A percentile compares a stretch with the other conserved stretches of the same genome.
Evolutionary conservation across 2,329 filamentous ascomycete species (phyloP).

Genomic region (Thyridium curvatum): DNA sequence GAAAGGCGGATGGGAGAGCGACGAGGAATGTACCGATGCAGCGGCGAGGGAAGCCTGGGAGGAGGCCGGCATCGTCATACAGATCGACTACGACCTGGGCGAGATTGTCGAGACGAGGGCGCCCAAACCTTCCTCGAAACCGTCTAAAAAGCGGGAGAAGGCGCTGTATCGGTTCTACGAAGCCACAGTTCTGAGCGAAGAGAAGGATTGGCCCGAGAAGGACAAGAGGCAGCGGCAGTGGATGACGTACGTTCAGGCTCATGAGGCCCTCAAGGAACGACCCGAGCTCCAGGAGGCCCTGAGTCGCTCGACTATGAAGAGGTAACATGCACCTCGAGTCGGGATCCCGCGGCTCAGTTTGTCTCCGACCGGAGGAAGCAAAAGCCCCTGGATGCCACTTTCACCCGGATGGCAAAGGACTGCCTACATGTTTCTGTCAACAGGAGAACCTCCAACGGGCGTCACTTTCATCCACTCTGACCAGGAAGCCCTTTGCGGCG

Average conservation of each 20-base stretch:
- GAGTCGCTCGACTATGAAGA: slow-evolving; percentile 68
- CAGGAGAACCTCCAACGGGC: too few relatives aligned
- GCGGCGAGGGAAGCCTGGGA: slow-evolving; percentile 94
- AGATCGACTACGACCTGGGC: slow-evolving; percentile 78
- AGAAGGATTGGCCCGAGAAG: slow-evolving; percentile 86
- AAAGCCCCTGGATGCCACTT: too few relatives aligned
- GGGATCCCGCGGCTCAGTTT: too few relatives aligned
- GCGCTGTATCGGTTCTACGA: slow-evolving; percentile 78
- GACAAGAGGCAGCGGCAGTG: slow-evolving; percentile 86
- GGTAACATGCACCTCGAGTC: slow-evolving; percentile 17
- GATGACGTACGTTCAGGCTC: slow-evolving; percentile 82
- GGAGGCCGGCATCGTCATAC: slow-evolving; percentile 87
- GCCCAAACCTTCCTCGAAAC: slow-evolving; percentile 53
- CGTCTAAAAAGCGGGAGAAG: slow-evolving; percentile 51
- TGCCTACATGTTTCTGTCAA: too few relatives aligned
- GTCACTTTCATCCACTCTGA: too few relatives aligned
- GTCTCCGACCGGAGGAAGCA: too few relatives aligned
- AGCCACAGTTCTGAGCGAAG: slow-evolving; percentile 79
- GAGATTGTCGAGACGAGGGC: slow-evolving; percentile 78
- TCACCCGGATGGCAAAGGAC: too few relatives aligned
- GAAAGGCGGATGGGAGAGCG: slow-evolving; percentile 95
- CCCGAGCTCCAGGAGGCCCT: slow-evolving; percentile 88
- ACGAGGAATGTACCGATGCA: slow-evolving; percentile 81
- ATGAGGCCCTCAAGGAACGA: slow-evolving; percentile 65
- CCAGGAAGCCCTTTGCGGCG: too few relatives aligned